Percentiles rank a stretch among this genome's conserved stretches.
Evolutionary conservation across 768 basidiomycete genomes (phyloP).

Genomic region (Boletus rex-veris): DNA sequence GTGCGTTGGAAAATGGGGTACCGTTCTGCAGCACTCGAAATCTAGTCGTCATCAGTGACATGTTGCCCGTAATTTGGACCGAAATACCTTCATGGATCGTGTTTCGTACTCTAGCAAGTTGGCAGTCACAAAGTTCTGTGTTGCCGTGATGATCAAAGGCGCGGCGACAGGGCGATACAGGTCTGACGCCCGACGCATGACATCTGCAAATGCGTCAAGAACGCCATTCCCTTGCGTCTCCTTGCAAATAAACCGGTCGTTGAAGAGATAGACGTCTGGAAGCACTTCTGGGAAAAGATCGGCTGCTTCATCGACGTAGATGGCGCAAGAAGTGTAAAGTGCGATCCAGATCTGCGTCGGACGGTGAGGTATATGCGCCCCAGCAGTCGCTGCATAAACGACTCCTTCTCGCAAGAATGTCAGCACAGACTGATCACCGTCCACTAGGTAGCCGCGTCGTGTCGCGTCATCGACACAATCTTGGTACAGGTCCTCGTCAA

Average conservation of each 20-base stretch:
- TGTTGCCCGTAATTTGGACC: too few species aligned
- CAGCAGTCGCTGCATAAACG: conserved; percentile 22
- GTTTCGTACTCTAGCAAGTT: conserved; percentile 33
- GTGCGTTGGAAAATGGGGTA: conserved; percentile 28
- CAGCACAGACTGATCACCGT: conserved; percentile 17
- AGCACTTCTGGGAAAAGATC: conserved; percentile 20
- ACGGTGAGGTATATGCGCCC: conserved; percentile 26
- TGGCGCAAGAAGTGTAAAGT: conserved; percentile 38
- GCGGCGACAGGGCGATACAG: conserved; percentile 29
- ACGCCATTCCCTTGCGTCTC: conserved; percentile 29
- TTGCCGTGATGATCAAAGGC: conserved; percentile 36
- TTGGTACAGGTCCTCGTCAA: conserved; percentile 14
- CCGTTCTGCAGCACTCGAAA: conserved; percentile 20
- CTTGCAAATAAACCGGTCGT: conserved; percentile 28
- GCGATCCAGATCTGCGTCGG: conserved; percentile 30
- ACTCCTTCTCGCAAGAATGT: conserved; percentile 33
- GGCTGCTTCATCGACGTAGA: conserved; percentile 36
- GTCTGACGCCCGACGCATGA: conserved; percentile 28
- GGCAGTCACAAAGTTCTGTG: conserved; percentile 35
- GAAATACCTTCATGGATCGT: conserved; percentile 24
- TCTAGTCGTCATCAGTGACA: conserved; percentile 3
- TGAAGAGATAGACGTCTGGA: conserved; percentile 32
- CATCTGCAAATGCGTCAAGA: conserved; percentile 33
- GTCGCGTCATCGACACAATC: conserved; percentile 23
- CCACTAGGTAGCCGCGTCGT: conserved; percentile 24